A percentile compares a stretch with the other conserved stretches of the same genome.
Conservation (phyloP, 192 early-diverging fungal genomes). For the Radiomyces spectabilis region DNA sequence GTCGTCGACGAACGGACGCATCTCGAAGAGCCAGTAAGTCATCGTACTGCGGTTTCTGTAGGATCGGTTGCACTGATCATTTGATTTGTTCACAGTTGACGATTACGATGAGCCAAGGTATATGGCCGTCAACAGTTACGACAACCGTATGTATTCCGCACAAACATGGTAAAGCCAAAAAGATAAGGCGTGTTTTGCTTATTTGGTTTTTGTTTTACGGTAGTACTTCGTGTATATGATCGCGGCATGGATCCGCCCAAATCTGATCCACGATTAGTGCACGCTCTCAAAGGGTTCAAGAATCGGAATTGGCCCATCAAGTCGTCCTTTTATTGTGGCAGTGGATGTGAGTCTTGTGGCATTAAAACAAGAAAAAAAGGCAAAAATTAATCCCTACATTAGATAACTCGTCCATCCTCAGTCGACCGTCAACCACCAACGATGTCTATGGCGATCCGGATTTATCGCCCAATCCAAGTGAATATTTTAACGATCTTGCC, state of each 20-base stretch:
- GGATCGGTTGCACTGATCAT: too few species aligned
- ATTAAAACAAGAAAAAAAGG: background rate
- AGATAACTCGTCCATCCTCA: constrained; percentile 30
- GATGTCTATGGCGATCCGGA: constrained; percentile 13
- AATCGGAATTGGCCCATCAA: constrained; percentile 96
- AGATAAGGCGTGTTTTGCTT: background rate
- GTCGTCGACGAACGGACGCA: constrained; percentile 31
- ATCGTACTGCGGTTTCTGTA: too few species aligned
- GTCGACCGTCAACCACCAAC: constrained; percentile 6
- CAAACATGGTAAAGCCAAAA: background rate
- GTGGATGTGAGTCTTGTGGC: constrained; percentile 51
- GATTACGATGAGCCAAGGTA: constrained; percentile 66
- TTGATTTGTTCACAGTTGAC: constrained; percentile 15
- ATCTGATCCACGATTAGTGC: constrained; percentile 58
- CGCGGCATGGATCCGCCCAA: constrained; percentile 74
- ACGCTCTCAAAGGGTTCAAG: constrained; percentile 84
- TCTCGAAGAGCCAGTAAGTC: constrained; percentile 27
- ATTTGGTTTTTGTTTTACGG: background rate
- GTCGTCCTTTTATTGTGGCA: constrained; percentile 68
- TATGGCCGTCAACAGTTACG: constrained; percentile 89
- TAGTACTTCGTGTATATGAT: constrained; percentile 89
- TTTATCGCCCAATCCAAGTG: background rate
- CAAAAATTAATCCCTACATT: background rate
- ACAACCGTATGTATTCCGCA: constrained; percentile 61
- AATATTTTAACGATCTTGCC: constrained; percentile 32